Evolutionary conservation across 2,329 filamentous ascomycete species (phyloP), one percentile per base, ranked within the genome.

Genomic region (Chalaropsis thielavioides): DNA sequence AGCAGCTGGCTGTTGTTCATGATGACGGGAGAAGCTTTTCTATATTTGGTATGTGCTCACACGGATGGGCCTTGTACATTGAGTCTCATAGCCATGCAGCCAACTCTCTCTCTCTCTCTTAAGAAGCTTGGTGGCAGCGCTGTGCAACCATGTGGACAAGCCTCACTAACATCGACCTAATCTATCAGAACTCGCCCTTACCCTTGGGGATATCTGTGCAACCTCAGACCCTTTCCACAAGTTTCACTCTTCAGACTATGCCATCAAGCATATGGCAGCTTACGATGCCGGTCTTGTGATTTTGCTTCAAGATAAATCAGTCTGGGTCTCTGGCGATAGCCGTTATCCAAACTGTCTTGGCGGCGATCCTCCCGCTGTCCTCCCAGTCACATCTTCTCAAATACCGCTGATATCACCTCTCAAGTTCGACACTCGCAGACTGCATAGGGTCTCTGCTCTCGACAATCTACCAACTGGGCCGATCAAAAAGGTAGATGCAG

Each of bases 311-410:
- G 70, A 76, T 11, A 78, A 77, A n/a, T 70, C 72, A 1, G 79
- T 83, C 31, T 77, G 75, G 68, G 81, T 80, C 0, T 76, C 79
- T 71, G 85, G 85, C 7, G 85, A 88, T 69, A 73, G 78, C 59
- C 79, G 85, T 17, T 86, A 83, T 69, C 73, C 75, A 35, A 74
- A 77, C 43, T 83, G 81, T 64, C 78, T 88, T 35, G 60, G 60
- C 1, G 44, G 24, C 1, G 41, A 35, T 13, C 43, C 27, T 0
- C 84, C 81, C 4, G 40, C 10, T 7, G 24, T 35, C 1, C 13
- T 15, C 8, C 24, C 35, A 19, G 61, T 6, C 35, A 22, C 41
- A 19, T n/a, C 13, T 24, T 46, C 49, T 59, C 27, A 17, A 38
- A 15, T 17, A 15, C 11, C 13, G 24, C 22, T 27, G 19, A 40